Conservation (phyloP, 495 filamentous ascomycete species). For the Sordaria brevicollis region DNA sequence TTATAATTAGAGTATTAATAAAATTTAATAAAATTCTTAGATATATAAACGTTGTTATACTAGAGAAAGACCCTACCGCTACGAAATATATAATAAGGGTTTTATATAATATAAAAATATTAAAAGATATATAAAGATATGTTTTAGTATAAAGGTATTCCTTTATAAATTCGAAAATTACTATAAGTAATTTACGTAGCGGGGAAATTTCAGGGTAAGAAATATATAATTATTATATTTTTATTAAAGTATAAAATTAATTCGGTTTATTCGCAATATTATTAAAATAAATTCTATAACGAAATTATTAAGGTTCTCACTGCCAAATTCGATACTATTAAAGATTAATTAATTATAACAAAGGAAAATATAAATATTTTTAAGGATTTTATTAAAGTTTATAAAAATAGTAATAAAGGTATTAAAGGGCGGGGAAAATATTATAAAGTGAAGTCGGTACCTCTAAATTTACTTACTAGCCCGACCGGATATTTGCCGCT, state of each 20-base stretch:
- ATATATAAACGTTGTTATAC: constrained; percentile 24
- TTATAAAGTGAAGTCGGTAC: constrained; percentile 37
- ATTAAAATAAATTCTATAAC: constrained; percentile 88
- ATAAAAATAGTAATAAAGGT: constrained; percentile 95
- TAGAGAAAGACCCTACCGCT: constrained; percentile 76
- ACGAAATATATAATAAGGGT: constrained; percentile 70
- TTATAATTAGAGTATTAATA: not conserved
- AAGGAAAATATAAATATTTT: constrained; percentile 66
- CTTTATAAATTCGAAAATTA: constrained; percentile 72
- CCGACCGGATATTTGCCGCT: not conserved
- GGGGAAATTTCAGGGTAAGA: constrained; percentile 77
- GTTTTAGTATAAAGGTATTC: constrained; percentile 67
- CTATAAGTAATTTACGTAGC: constrained; percentile 73
- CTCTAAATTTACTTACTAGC: not conserved
- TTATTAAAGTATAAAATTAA: not conserved
- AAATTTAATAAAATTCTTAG: constrained; percentile 4
- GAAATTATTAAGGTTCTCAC: constrained; percentile 61
- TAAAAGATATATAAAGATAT: constrained; percentile 74
- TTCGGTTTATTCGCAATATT: constrained; percentile 48
- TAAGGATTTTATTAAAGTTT: constrained; percentile 74
- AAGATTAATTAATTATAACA: constrained; percentile 50
- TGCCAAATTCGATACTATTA: constrained; percentile 55
- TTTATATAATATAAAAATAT: constrained; percentile 88
- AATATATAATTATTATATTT: too few species aligned
- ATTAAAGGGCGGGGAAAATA: constrained; percentile 96